Conservation (phyloP, 441 rosid species). For the Manihot esculenta region DNA sequence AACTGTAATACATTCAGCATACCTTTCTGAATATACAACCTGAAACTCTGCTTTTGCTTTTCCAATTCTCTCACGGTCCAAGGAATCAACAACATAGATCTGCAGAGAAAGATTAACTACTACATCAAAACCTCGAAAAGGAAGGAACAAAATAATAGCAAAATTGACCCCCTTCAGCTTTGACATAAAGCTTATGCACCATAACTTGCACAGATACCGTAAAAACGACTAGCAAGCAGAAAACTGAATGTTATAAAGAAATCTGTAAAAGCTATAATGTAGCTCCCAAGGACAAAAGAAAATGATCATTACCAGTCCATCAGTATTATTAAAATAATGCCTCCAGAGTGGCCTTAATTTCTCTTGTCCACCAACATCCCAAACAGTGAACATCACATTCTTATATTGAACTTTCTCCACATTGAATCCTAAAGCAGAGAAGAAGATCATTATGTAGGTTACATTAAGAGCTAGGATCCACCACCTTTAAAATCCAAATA, state of each 20-base stretch:
- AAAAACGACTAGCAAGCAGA: slow-evolving; percentile 1
- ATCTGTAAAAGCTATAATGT: slow-evolving; percentile 5
- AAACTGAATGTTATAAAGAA: background rate
- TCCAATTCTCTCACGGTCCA: slow-evolving; percentile 95
- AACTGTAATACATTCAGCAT: slow-evolving; percentile 10
- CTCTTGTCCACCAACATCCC: slow-evolving; percentile 99
- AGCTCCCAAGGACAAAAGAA: slow-evolving; percentile 2
- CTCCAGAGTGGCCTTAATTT: slow-evolving; percentile 98
- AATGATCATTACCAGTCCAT: slow-evolving; percentile 70
- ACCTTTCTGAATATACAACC: slow-evolving; percentile 47
- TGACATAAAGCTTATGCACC: background rate
- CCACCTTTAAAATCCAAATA: background rate
- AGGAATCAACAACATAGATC: slow-evolving; percentile 98
- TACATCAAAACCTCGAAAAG: slow-evolving; percentile 2
- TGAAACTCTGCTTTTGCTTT: slow-evolving; percentile 92
- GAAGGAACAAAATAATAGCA: background rate
- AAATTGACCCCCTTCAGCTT: background rate
- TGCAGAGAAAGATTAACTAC: slow-evolving; percentile 26
- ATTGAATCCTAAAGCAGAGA: slow-evolving; percentile 69
- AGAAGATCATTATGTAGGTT: slow-evolving; percentile 11
- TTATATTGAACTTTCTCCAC: slow-evolving; percentile 99
- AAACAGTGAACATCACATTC: slow-evolving; percentile 96
- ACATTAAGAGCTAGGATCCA: background rate
- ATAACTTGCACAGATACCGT: background rate
- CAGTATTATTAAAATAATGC: slow-evolving; percentile 98